Percentiles rank a stretch among this genome's conserved stretches.
Conservation (phyloP, 78 protist species). For the Dictyostelium capitatum region DNA sequence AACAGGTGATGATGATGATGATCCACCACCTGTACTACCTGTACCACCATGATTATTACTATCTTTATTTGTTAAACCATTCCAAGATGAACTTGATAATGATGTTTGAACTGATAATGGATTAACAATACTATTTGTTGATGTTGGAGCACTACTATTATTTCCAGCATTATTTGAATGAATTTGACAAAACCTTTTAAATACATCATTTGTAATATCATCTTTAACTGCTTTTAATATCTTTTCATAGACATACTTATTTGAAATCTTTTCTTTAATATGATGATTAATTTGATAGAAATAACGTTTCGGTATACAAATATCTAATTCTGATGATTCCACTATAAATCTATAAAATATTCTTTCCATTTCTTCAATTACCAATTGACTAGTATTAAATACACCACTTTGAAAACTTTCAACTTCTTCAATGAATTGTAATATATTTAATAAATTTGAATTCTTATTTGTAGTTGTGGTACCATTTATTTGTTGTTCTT, state of each 20-base stretch:
- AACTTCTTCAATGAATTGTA: slow-evolving; percentile 48
- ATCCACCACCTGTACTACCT: neutral
- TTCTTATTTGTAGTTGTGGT: neutral
- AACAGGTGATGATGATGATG: neutral
- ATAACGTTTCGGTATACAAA: neutral
- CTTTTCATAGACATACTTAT: slow-evolving; percentile 31
- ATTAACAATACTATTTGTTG: neutral
- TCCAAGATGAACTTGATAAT: slow-evolving; percentile 51
- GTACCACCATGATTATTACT: neutral
- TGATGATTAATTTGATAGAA: slow-evolving; percentile 23
- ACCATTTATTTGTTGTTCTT: neutral
- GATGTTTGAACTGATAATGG: slow-evolving; percentile 29
- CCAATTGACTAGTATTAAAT: neutral
- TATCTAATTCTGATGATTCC: neutral
- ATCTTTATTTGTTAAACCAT: neutral
- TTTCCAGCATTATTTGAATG: neutral
- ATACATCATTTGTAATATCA: slow-evolving; percentile 17
- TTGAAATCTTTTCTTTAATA: neutral
- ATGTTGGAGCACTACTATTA: neutral
- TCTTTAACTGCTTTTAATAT: slow-evolving; percentile 39
- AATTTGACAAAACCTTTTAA: slow-evolving; percentile 44
- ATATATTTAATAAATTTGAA: neutral
- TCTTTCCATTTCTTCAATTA: slow-evolving; percentile 29
- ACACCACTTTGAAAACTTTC: slow-evolving; percentile 13
- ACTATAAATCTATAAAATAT: slow-evolving; percentile 2